Evolutionary conservation across 148 eudicot genomes (phyloP).

Genomic region (Rhododendron molle): DNA sequence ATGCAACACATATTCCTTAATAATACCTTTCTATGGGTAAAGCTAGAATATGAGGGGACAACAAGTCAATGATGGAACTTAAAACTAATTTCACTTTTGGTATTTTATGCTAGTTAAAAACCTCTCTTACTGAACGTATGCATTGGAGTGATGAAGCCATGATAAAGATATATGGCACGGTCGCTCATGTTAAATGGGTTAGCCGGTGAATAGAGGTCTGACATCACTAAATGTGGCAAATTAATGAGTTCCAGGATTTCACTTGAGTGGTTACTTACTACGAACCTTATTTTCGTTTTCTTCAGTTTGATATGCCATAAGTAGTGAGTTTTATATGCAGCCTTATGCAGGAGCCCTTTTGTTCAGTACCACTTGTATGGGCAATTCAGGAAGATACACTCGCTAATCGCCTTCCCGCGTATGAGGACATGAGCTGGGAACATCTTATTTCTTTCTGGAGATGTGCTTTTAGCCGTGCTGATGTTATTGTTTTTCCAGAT

Average conservation of each 20-base stretch:
- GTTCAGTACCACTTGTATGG: slow-evolving; percentile 95
- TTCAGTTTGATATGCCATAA: slow-evolving; percentile 25
- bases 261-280: not conserved
- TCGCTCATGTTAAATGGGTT: not conserved
- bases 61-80: not conserved
- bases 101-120: not conserved
- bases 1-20: not conserved
- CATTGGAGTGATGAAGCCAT: not conserved
- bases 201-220: not conserved
- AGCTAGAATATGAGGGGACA: not conserved
- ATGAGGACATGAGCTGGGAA: slow-evolving; percentile 59
- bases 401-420: slow-evolving; percentile 69
- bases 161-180: not conserved
- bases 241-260: not conserved
- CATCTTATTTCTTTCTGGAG: slow-evolving; percentile 69
- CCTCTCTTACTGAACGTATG: not conserved
- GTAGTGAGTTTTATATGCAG: slow-evolving; percentile 91
- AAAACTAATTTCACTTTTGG: not conserved
- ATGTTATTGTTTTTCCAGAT: slow-evolving; percentile 86
- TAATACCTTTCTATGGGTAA: not conserved
- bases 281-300: not conserved
- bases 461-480: slow-evolving; percentile 71
- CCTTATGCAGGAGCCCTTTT: slow-evolving; percentile 99
- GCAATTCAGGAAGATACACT: slow-evolving; percentile 84
- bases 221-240: not conserved